Conservation (phyloP, 75 land plant species). For the Picea sitchensis region DNA sequence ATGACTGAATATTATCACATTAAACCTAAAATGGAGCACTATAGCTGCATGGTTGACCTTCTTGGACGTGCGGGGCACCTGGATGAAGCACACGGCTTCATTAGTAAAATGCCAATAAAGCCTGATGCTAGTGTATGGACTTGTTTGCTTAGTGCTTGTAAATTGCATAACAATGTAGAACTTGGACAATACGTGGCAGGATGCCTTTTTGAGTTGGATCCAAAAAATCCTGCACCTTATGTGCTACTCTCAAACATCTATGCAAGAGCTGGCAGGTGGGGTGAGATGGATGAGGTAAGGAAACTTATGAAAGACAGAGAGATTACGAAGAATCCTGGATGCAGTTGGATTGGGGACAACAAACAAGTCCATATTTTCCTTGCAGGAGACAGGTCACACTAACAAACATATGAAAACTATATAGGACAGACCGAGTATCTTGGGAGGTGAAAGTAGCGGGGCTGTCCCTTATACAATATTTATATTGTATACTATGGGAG, state of each 20-base stretch:
- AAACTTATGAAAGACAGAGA: constrained; percentile 7
- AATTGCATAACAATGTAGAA: not conserved
- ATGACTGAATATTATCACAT: constrained; percentile 17
- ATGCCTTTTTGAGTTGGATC: constrained; percentile 2
- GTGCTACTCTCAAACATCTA: constrained; percentile 5
- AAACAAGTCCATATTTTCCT: constrained; percentile 2
- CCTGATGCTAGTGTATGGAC: constrained; percentile 7
- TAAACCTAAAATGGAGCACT: constrained; percentile 18
- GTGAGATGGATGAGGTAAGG: not conserved
- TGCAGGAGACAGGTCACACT: constrained; percentile 3
- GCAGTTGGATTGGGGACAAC: constrained; percentile 10
- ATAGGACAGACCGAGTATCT: not conserved
- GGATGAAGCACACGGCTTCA: constrained; percentile 2
- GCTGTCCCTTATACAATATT: not conserved
- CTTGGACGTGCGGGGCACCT: constrained; percentile 15
- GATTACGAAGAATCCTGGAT: constrained; percentile 7
- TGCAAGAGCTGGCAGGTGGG: constrained; percentile 7
- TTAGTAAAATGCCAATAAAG: constrained; percentile 6
- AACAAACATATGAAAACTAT: not conserved
- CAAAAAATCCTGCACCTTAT: constrained; percentile 7
- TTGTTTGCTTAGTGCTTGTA: constrained; percentile 13
- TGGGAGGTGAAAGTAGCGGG: not conserved
- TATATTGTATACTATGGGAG: not conserved
- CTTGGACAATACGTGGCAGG: constrained; percentile 3
- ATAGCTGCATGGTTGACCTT: constrained; percentile 14